Evolutionary conservation across 768 basidiomycete genomes (phyloP), one percentile per base, ranked within the genome.

Genomic region (Hydnomerulius pinastri): DNA sequence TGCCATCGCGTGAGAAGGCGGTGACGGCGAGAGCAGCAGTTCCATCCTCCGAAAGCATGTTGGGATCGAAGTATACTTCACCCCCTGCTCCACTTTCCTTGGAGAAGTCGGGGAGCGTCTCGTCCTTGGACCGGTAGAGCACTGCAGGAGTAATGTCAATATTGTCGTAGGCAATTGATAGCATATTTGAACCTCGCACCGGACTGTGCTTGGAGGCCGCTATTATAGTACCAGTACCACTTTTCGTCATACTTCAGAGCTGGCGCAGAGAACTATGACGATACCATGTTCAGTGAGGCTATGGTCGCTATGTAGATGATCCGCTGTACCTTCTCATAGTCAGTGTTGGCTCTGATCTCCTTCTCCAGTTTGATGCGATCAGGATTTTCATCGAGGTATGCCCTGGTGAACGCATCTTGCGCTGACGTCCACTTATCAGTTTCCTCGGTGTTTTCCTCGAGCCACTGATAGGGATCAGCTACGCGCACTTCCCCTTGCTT

Each of bases 181-280:
- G n/a, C 4, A n/a, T 1, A 8, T 15, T 4, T 17, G 43, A 46
- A 27, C 20, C 39, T 58, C 65, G 32, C 21, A 71, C 70, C 71
- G 45, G 79, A 73, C 61, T 90, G 89, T 1, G 85, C 75, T 54
- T 90, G 83, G 23, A 92, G 76, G 25, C 90, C 90, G 45, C 79
- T 83, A 68, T 92, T 91, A 61, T 85, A 79, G 60, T 77, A 80
- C 87, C 89, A 90, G 59, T 92, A 93, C 85, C 87, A 92, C 42
- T 77, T 78, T 13, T 76, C 78, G 58, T 91, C 87, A 12, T 82
- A 73, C 53, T 81, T 79, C 45, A 87, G 64, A 7, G 62, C 56
- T 0, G 90, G 90, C 0, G 82, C 71, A 18, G 79, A 80, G 64
- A 88, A 87, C 86, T 88, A 63, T 32, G 17, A 46, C 33, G 17